A percentile compares a stretch with the other conserved stretches of the same genome.
Evolutionary conservation across 768 basidiomycete genomes (phyloP).

Genomic region (Suillus discolor): DNA sequence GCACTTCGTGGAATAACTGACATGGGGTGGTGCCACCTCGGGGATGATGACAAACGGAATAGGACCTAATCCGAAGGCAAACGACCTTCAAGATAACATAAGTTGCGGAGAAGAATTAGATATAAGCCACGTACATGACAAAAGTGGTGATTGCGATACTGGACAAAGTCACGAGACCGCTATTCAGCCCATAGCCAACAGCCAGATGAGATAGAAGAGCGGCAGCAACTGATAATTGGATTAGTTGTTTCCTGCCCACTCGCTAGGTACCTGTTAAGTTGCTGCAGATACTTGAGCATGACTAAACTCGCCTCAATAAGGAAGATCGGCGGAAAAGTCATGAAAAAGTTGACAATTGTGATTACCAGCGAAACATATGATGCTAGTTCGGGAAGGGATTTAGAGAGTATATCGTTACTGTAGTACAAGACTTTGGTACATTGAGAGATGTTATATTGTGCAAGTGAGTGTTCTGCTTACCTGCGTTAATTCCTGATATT

Average conservation of each 20-base stretch:
- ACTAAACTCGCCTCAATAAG: constrained; percentile 68
- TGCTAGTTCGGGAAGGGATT: constrained; percentile 75
- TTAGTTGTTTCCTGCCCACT: constrained; percentile 69
- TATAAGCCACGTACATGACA: constrained; percentile 57
- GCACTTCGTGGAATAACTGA: constrained; percentile 37
- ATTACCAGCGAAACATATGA: constrained; percentile 85
- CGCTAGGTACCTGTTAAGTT: constrained; percentile 43
- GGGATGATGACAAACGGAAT: constrained; percentile 92
- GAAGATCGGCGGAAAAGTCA: constrained; percentile 81
- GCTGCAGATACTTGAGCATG: constrained; percentile 10
- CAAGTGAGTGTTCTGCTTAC: constrained; percentile 33
- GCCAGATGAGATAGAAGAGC: constrained; percentile 65
- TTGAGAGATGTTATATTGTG: neutral
- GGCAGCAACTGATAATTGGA: constrained; percentile 67
- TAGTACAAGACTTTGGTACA: constrained; percentile 75
- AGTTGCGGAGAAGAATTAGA: neutral
- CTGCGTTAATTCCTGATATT: constrained; percentile 81
- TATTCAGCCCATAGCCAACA: constrained; percentile 73
- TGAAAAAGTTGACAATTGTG: constrained; percentile 76
- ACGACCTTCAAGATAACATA: constrained; percentile 54
- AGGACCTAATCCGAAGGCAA: constrained; percentile 89
- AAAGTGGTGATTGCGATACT: constrained; percentile 79
- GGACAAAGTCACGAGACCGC: constrained; percentile 57
- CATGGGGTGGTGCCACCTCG: constrained; percentile 82
- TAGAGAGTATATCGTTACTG: constrained; percentile 84